A percentile compares a stretch with the other conserved stretches of the same genome.
These are phyloP conservation scores for Citrus sp. DNA, from an alignment of 345 rosid species.

Conservation along the genomic window DNA sequence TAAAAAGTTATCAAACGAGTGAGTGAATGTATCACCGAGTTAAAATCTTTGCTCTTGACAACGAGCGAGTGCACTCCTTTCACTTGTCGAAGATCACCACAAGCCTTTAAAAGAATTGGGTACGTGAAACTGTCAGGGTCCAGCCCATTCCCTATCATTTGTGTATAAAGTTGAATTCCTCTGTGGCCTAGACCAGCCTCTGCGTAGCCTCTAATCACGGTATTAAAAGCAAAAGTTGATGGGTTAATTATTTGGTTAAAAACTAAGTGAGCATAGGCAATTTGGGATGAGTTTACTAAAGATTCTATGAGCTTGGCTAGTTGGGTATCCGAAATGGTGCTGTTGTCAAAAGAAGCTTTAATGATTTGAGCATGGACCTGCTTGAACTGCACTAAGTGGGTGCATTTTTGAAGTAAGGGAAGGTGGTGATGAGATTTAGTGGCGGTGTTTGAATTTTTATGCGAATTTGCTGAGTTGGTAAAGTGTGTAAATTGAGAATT, in stretches of 20 bases:
- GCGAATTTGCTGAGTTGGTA: neutral
- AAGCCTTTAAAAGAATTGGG: conserved; percentile 29
- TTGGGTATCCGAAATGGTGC: neutral
- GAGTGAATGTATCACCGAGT: conserved; percentile 13
- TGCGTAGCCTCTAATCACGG: conserved; percentile 21
- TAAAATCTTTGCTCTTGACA: conserved; percentile 13
- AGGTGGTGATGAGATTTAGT: neutral
- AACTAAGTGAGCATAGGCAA: conserved; percentile 15
- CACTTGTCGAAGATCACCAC: conserved; percentile 17
- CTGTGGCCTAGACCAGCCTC: conserved; percentile 3
- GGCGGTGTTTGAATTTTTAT: neutral
- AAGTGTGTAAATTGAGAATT: neutral
- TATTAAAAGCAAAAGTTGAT: conserved; percentile 22
- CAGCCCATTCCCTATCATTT: conserved; percentile 15
- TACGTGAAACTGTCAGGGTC: conserved; percentile 21
- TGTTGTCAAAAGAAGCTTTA: neutral
- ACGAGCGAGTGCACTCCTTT: conserved; percentile 24
- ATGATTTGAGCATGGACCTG: conserved; percentile 21
- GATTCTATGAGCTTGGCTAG: conserved; percentile 22
- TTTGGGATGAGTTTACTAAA: conserved; percentile 16
- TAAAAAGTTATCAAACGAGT: conserved; percentile 21
- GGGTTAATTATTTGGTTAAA: conserved; percentile 14
- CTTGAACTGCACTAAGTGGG: conserved; percentile 23
- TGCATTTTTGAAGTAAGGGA: conserved; percentile 12
- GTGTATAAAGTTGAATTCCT: conserved; percentile 15